phyloP scores from a whole-genome alignment of 106 monocot genomes.

The Dioscorea zingiberensis region DNA sequence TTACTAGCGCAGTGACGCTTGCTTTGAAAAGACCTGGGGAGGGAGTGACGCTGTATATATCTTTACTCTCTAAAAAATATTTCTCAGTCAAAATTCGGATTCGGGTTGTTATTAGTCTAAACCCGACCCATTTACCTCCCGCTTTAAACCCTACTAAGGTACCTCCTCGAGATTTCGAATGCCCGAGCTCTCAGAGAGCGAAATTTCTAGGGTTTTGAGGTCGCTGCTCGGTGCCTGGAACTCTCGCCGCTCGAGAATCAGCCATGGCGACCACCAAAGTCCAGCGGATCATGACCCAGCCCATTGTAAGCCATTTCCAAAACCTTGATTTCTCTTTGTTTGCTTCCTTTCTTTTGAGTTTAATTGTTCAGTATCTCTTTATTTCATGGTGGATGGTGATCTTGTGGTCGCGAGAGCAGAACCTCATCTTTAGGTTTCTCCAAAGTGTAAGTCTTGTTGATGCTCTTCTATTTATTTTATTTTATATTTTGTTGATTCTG shows the following conservation, averaged over 20 bases:
- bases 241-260: background rate
- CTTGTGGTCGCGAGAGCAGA: constrained; percentile 29
- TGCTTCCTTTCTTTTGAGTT: background rate
- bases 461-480: too few species aligned
- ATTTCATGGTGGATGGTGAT: background rate
- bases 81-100: too few species aligned
- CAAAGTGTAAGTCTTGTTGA: constrained; percentile 59
- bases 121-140: too few species aligned
- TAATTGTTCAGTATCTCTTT: background rate
- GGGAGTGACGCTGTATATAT: too few species aligned
- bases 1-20: background rate
- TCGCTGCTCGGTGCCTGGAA: background rate
- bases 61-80: too few species aligned
- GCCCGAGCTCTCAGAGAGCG: too few species aligned
- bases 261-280: constrained; percentile 81
- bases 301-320: constrained; percentile 36
- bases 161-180: too few species aligned
- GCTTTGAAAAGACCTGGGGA: too few species aligned
- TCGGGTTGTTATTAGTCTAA: too few species aligned
- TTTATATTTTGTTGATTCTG: too few species aligned
- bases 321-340: background rate
- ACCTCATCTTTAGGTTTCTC: constrained; percentile 96
- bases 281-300: constrained; percentile 84
- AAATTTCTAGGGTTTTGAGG: constrained; percentile 1
- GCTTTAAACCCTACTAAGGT: too few species aligned